These are phyloP conservation scores for Heterobasidion parviporum DNA, from an alignment of 1,284 basidiomycete genomes.

Conservation along the genomic window DNA sequence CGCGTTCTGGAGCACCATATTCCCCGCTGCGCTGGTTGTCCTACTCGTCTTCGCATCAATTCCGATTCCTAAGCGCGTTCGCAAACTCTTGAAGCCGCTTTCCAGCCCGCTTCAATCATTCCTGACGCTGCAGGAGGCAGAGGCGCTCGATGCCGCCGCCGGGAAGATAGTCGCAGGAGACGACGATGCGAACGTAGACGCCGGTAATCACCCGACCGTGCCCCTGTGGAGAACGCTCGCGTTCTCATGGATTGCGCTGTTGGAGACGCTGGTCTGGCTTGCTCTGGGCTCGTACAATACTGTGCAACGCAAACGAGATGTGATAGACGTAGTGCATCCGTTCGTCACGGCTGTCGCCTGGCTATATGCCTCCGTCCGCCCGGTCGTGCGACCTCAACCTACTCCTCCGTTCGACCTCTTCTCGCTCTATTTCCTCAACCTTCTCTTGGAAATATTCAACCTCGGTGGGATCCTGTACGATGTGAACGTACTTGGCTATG, in stretches of 20 bases:
- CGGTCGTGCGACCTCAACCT: constrained; percentile 28
- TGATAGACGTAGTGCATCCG: constrained; percentile 23
- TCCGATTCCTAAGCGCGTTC: constrained; percentile 22
- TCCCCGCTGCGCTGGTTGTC: constrained; percentile 42
- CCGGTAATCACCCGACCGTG: constrained; percentile 11
- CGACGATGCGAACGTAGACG: constrained; percentile 15
- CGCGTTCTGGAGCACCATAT: constrained; percentile 44
- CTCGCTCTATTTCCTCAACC: constrained; percentile 35
- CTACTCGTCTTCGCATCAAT: constrained; percentile 32
- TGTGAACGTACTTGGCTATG: constrained; percentile 26
- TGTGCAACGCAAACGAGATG: constrained; percentile 17
- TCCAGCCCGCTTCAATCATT: constrained; percentile 35
- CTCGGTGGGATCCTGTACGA: constrained; percentile 44
- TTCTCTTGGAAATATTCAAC: constrained; percentile 31
- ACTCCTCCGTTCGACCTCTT: constrained; percentile 51
- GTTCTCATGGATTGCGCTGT: constrained; percentile 40
- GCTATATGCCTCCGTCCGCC: constrained; percentile 45
- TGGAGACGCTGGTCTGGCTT: constrained; percentile 44
- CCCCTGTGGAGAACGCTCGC: constrained; percentile 50
- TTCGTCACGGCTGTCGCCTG: constrained; percentile 42
- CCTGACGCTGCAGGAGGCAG: constrained; percentile 52
- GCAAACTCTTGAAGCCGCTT: constrained; percentile 19
- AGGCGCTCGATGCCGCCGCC: constrained; percentile 30
- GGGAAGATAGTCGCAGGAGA: constrained; percentile 7
- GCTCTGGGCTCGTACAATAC: constrained; percentile 35